Conservation (phyloP, 345 rosid genomes). For the Syzygium aromaticum region DNA sequence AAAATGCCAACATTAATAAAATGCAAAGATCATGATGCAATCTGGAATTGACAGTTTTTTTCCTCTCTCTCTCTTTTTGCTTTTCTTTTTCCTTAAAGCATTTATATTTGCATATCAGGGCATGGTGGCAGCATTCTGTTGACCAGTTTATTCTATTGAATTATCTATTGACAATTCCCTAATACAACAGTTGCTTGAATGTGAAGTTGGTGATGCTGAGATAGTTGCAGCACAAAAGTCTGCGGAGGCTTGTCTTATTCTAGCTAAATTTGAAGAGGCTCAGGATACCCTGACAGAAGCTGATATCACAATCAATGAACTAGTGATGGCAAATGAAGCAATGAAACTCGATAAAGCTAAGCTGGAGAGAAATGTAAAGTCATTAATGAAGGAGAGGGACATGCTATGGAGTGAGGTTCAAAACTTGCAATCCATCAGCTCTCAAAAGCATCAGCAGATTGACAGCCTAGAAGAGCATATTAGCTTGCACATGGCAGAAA, state of each 20-base stretch:
- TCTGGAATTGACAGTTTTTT: neutral
- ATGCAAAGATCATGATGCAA: neutral
- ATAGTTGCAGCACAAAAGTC: constrained; percentile 49
- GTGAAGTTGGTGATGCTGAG: constrained; percentile 66
- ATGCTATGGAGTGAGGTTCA: constrained; percentile 38
- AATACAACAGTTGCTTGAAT: constrained; percentile 54
- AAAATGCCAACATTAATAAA: neutral
- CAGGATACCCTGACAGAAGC: constrained; percentile 80
- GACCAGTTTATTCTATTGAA: neutral
- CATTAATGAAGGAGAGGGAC: constrained; percentile 47
- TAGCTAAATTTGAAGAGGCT: constrained; percentile 86
- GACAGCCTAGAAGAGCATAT: constrained; percentile 56
- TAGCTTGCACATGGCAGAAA: constrained; percentile 43
- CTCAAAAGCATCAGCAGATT: constrained; percentile 40
- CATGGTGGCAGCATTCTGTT: neutral
- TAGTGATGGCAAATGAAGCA: constrained; percentile 62
- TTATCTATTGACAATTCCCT: neutral
- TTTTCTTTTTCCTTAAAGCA: neutral
- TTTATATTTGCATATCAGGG: neutral
- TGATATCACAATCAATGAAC: constrained; percentile 69
- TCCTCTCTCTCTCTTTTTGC: neutral
- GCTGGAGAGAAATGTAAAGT: constrained; percentile 35
- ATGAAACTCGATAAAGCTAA: constrained; percentile 58
- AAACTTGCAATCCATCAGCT: constrained; percentile 43
- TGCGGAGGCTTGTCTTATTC: constrained; percentile 56